A percentile compares a stretch with the other conserved stretches of the same genome.
These are phyloP conservation scores for Fraxinus excelsior DNA, from an alignment of 257 asterid genomes.

Conservation along the genomic window DNA sequence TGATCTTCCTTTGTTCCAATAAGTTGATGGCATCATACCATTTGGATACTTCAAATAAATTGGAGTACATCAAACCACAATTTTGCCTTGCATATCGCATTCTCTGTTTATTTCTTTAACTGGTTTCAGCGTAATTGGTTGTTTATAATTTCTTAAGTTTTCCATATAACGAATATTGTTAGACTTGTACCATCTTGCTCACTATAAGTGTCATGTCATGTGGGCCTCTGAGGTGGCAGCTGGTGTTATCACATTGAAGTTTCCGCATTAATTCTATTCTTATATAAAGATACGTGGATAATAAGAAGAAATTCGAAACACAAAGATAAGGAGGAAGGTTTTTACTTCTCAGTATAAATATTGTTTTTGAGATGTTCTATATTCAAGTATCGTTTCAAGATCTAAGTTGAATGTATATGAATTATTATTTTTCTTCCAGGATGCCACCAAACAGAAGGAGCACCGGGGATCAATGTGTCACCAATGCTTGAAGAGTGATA, in stretches of 20 bases:
- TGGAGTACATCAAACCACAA: not conserved
- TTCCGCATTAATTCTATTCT: not conserved
- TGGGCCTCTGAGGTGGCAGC: conserved; percentile 17
- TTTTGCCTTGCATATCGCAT: not conserved
- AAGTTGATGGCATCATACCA: not conserved
- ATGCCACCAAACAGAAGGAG: conserved; percentile 33
- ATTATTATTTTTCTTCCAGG: conserved; percentile 40
- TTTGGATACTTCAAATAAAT: not conserved
- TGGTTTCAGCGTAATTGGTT: not conserved
- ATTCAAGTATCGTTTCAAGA: conserved; percentile 18
- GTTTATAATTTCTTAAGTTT: not conserved
- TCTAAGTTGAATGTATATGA: not conserved
- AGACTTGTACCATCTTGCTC: not conserved
- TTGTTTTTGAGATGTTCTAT: conserved; percentile 2
- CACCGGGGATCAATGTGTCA: conserved; percentile 52
- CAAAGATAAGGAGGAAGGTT: not conserved
- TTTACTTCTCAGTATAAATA: not conserved
- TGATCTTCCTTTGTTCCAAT: no score
- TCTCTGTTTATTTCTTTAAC: no score
- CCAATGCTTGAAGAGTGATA: conserved; percentile 56
- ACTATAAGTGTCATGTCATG: not conserved
- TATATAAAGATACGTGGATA: not conserved
- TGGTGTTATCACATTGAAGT: conserved; percentile 2
- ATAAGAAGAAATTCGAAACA: not conserved
- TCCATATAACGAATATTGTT: not conserved